These are phyloP conservation scores for Papilionanthe hybrid DNA, from an alignment of 116 monocot genomes.

Conservation along the genomic window DNA sequence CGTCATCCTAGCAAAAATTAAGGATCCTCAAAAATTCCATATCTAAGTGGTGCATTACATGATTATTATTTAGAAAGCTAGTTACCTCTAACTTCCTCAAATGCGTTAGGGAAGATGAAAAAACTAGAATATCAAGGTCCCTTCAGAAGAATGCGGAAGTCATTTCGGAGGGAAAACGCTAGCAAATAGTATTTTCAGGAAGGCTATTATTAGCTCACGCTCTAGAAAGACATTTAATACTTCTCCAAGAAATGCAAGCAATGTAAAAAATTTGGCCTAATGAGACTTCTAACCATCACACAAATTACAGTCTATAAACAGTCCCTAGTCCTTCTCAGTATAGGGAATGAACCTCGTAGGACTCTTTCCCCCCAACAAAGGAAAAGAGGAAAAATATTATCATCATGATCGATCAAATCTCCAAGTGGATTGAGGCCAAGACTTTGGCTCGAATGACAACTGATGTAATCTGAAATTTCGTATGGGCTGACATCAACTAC, in stretches of 20 bases:
- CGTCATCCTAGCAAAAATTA: no score
- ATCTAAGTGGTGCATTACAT: no score
- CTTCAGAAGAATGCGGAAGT: neutral
- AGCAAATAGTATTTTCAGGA: no score
- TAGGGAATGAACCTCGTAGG: neutral
- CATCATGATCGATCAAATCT: neutral
- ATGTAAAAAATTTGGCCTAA: neutral
- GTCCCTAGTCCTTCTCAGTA: neutral
- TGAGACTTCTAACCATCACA: neutral
- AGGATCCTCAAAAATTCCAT: no score
- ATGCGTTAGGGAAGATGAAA: neutral
- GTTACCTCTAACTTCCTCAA: neutral
- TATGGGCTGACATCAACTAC: neutral
- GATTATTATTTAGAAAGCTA: neutral
- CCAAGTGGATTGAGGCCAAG: neutral
- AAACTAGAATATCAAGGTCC: neutral
- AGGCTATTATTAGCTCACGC: neutral
- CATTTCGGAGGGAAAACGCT: no score
- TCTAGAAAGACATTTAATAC: neutral
- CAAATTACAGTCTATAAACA: neutral
- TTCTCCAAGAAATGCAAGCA: neutral
- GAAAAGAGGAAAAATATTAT: neutral
- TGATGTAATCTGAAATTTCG: neutral
- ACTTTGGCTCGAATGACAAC: neutral
- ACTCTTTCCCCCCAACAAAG: neutral